Evolutionary conservation across 1,284 basidiomycete genomes (phyloP), one percentile per base, ranked within the genome.

Genomic region (Ustilago hordei): DNA sequence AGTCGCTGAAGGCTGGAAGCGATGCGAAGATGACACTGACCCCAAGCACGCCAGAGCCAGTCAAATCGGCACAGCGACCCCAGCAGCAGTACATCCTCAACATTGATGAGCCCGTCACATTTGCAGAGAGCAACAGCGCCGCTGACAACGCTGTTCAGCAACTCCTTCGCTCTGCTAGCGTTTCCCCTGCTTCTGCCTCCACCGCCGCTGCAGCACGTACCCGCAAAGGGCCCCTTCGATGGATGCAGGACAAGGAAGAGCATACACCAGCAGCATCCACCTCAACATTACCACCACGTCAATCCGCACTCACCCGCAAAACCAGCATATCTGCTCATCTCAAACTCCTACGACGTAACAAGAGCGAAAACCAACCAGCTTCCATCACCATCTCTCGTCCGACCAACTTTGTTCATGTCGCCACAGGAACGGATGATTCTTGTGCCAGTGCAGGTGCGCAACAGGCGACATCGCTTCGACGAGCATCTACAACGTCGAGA

Each of bases 221-320:
- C 5, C 45, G 61, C 32, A 68, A 61, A 31, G 64, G 64, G 1
- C 64, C 69, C 2, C 31, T 65, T 13, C 53, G 60, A 32, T 69
- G 71, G 71, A 64, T 63, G 55, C 55, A 56, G 8, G 71, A 69
- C 8, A 69, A 60, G 36, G 71, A 74, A 50, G 66, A 74, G 66
- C 66, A 69, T n/a, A n/a, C 55, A 19, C 5, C 59, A 0, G 0
- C 36, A 11, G 48, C 58, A 7, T 55, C 63, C 7, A 23, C 60
- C n/a, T 23, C 65, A 1, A 17, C 55, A 15, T 23, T 35, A 19
- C 50, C 58, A 1, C 45, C 62, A 8, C 55, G 55, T 5, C 59
- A 66, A n/a, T 59, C 69, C 19, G 38, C 50, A 1, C 53, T 71
- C 12, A 60, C 55, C 38, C 72, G 72, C 34, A 75, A 75, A 31